Conservation (phyloP, 345 rosid genomes). For the Kandelia obovata region DNA sequence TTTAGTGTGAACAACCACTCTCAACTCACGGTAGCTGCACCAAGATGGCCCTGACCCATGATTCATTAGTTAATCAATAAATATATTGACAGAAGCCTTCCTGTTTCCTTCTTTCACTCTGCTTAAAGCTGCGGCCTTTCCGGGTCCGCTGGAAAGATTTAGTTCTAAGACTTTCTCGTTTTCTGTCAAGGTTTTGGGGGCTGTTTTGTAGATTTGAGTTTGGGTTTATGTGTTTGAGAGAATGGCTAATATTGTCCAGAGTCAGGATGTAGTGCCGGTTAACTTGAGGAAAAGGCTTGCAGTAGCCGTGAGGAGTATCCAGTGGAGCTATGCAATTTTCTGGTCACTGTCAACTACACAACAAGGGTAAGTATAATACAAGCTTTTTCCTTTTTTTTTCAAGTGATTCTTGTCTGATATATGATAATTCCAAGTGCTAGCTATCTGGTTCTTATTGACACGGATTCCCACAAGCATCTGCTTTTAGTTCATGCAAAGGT, state of each 20-base stretch:
- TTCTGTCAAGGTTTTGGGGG: no score
- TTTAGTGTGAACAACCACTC: no score
- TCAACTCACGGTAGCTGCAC: no score
- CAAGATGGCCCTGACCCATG: no score
- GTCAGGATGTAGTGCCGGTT: constrained; percentile 34
- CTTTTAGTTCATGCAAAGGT: background rate
- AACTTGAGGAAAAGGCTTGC: constrained; percentile 69
- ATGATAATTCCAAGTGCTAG: background rate
- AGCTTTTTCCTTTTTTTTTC: background rate
- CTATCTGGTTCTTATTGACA: background rate
- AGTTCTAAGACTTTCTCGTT: no score
- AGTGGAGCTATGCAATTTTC: constrained; percentile 93
- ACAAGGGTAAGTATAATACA: constrained; percentile 45
- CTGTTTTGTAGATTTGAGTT: background rate
- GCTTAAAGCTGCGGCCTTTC: no score
- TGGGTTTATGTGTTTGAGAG: constrained; percentile 6
- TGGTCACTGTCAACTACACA: constrained; percentile 75
- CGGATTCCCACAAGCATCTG: background rate
- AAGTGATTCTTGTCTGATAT: background rate
- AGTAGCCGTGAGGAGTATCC: constrained; percentile 73
- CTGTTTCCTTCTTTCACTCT: no score
- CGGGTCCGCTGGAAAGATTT: no score
- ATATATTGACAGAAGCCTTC: no score
- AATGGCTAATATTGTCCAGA: constrained; percentile 47
- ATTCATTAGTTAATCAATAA: no score